Conservation (phyloP, 2,329 filamentous ascomycete genomes). For the Claviceps sp. region DNA sequence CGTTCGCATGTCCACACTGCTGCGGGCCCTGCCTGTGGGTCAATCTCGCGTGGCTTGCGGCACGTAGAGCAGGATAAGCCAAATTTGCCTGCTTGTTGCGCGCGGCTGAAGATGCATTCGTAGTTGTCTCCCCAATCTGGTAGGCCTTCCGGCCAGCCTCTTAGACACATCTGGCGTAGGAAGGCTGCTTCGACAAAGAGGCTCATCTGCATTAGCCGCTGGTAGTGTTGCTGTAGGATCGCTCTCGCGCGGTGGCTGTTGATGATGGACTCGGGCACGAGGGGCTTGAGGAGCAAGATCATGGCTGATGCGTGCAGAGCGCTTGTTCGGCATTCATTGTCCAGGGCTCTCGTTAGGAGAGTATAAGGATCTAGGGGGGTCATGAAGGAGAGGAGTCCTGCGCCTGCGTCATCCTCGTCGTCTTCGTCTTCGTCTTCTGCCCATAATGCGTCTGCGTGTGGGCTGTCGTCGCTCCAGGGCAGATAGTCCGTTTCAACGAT, state of each 20-base stretch:
- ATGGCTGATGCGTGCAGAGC: constrained; percentile 48
- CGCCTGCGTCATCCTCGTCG: not conserved
- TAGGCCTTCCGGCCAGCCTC: constrained; percentile 40
- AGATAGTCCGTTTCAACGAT: constrained; percentile 46
- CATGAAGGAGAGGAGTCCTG: not conserved
- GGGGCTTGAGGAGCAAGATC: constrained; percentile 43
- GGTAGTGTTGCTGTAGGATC: constrained; percentile 46
- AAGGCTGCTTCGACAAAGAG: constrained; percentile 48
- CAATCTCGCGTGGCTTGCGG: constrained; percentile 41
- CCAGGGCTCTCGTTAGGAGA: constrained; percentile 38
- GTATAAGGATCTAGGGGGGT: constrained; percentile 41
- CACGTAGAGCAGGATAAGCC: constrained; percentile 43
- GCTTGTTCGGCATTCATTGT: constrained; percentile 42
- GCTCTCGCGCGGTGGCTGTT: constrained; percentile 41
- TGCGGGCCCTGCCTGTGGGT: constrained; percentile 28
- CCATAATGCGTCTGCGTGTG: constrained; percentile 35
- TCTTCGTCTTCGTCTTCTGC: not conserved
- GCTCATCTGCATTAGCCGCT: constrained; percentile 43
- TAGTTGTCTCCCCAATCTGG: constrained; percentile 42
- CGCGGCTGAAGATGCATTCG: constrained; percentile 36
- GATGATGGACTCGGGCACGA: constrained; percentile 41
- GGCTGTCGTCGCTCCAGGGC: constrained; percentile 42
- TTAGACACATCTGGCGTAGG: constrained; percentile 46
- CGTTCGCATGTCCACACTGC: constrained; percentile 46
- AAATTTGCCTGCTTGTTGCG: constrained; percentile 41